Evolutionary conservation across 108 stramenopile genomes (phyloP).

Genomic region (Conticribra guillardii): DNA sequence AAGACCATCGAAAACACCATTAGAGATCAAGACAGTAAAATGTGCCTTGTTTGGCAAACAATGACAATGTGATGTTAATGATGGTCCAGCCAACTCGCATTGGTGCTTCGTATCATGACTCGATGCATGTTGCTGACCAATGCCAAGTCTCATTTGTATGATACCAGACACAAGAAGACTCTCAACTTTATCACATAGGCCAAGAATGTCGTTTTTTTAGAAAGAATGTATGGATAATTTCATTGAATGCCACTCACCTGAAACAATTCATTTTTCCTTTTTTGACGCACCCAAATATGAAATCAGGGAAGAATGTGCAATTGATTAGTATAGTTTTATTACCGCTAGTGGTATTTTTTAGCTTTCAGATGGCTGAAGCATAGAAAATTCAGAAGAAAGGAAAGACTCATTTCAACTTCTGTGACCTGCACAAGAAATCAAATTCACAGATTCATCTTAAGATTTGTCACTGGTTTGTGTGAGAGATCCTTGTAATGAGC

Average conservation of each 20-base stretch:
- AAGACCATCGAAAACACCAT: conserved; percentile 17
- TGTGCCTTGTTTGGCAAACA: not conserved
- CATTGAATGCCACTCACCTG: conserved; percentile 38
- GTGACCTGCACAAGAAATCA: too few species aligned
- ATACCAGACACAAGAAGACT: not conserved
- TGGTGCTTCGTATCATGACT: not conserved
- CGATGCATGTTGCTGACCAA: not conserved
- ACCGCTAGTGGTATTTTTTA: not conserved
- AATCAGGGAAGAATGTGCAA: conserved; percentile 1
- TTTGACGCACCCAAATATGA: not conserved
- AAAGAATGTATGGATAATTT: conserved; percentile 54
- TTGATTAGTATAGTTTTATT: too few species aligned
- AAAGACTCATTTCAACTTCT: not conserved
- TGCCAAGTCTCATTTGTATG: not conserved
- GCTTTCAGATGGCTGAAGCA: not conserved
- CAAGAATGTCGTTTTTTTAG: not conserved
- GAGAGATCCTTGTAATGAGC: too few species aligned
- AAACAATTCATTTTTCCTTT: conserved; percentile 33
- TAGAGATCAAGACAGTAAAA: conserved; percentile 14
- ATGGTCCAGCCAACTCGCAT: too few species aligned
- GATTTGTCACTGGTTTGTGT: too few species aligned
- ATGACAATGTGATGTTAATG: not conserved
- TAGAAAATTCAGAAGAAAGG: too few species aligned
- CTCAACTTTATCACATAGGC: not conserved
- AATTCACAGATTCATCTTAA: not conserved